Evolutionary conservation across 2,329 filamentous ascomycete genomes (phyloP).

Genomic region (Lasiodiplodia sp.): DNA sequence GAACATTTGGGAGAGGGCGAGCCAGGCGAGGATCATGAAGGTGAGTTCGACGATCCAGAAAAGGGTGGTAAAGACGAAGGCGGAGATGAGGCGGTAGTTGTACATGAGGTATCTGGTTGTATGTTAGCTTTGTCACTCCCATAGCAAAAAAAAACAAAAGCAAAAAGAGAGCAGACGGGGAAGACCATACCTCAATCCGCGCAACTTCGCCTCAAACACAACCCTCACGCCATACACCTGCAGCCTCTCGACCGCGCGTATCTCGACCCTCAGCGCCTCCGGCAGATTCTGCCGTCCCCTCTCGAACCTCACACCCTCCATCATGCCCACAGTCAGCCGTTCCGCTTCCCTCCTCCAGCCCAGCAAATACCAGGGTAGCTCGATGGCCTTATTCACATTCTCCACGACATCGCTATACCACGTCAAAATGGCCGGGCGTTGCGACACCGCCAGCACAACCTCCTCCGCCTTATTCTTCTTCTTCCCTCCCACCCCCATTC

Average conservation of each 20-base stretch:
- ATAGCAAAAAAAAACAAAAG: no score
- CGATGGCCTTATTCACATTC: slow-evolving; percentile 64
- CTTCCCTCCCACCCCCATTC: background rate
- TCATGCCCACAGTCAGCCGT: slow-evolving; percentile 71
- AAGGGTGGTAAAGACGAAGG: slow-evolving; percentile 69
- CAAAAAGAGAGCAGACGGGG: background rate
- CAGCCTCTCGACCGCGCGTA: slow-evolving; percentile 72
- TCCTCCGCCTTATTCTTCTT: background rate
- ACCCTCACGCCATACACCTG: slow-evolving; percentile 78
- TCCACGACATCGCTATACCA: slow-evolving; percentile 78
- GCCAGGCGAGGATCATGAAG: slow-evolving; percentile 72
- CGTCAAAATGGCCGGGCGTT: slow-evolving; percentile 76
- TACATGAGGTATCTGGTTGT: slow-evolving; percentile 82
- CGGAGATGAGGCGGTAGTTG: slow-evolving; percentile 75
- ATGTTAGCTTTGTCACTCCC: background rate
- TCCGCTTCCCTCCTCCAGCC: slow-evolving; percentile 71
- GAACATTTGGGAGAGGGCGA: slow-evolving; percentile 57
- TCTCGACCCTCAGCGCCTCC: slow-evolving; percentile 65
- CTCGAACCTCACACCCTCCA: slow-evolving; percentile 74
- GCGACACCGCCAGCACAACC: slow-evolving; percentile 10
- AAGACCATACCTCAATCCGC: slow-evolving; percentile 66
- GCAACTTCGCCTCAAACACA: slow-evolving; percentile 75
- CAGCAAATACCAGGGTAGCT: slow-evolving; percentile 74
- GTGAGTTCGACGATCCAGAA: slow-evolving; percentile 83
- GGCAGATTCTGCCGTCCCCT: slow-evolving; percentile 64